These are phyloP conservation scores for Penicillium goetzii DNA, from an alignment of 495 filamentous ascomycete genomes.

Conservation along the genomic window DNA sequence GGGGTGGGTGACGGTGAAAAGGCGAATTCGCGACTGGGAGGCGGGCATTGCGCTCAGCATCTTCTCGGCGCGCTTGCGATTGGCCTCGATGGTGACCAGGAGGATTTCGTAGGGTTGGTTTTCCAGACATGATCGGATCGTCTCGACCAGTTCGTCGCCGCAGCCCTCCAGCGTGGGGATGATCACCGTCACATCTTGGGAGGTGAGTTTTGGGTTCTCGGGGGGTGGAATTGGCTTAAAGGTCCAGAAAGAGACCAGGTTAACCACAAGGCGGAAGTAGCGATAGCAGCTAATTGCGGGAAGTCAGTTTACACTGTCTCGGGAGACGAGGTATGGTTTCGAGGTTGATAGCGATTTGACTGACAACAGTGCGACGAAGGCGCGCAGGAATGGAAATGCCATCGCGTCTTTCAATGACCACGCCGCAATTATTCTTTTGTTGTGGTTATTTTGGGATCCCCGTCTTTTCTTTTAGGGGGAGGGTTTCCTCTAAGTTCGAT, in stretches of 20 bases:
- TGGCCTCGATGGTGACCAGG: conserved; percentile 67
- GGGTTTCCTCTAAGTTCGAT: neutral
- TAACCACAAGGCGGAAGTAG: conserved; percentile 68
- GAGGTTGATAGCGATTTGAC: conserved; percentile 21
- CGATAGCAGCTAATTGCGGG: conserved; percentile 55
- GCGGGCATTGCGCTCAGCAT: conserved; percentile 57
- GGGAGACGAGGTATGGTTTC: conserved; percentile 3
- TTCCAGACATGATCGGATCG: conserved; percentile 60
- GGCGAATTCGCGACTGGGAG: conserved; percentile 53
- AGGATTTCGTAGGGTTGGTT: conserved; percentile 61
- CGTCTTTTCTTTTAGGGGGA: neutral
- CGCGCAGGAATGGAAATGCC: conserved; percentile 52
- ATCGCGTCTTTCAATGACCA: conserved; percentile 28
- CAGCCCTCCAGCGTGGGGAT: conserved; percentile 70
- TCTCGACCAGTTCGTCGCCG: conserved; percentile 61
- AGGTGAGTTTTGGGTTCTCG: conserved; percentile 64
- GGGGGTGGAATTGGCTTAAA: conserved; percentile 66
- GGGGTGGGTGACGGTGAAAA: conserved; percentile 60
- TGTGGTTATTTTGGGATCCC: neutral
- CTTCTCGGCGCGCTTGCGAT: conserved; percentile 55
- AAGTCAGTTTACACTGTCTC: conserved; percentile 16
- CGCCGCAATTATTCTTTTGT: neutral
- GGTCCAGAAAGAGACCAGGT: conserved; percentile 65
- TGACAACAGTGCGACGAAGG: conserved; percentile 54
- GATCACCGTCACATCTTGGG: conserved; percentile 74